phyloP scores from a whole-genome alignment of 2,329 filamentous ascomycete genomes.

The Gnomoniopsis smithogilvyi region DNA sequence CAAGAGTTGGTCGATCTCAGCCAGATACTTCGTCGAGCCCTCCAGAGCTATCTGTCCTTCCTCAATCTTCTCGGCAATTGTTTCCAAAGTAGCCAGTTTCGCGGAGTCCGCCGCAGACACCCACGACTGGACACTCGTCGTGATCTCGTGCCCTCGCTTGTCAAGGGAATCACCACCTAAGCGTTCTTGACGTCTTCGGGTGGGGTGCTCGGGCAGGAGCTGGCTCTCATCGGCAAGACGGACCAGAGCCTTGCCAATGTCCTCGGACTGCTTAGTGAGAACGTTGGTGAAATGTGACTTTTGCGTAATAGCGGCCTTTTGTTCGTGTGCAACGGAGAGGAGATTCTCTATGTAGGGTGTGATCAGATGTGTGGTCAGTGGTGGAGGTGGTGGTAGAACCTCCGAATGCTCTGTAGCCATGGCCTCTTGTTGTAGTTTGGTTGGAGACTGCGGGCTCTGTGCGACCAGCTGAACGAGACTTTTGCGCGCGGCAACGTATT shows the following conservation, averaged over 20 bases:
- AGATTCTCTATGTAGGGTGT: conserved; percentile 55
- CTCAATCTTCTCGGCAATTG: conserved; percentile 58
- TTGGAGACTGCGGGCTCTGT: conserved; percentile 28
- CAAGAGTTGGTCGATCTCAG: conserved; percentile 48
- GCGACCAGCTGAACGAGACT: conserved; percentile 41
- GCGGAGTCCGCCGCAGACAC: conserved; percentile 57
- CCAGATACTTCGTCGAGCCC: conserved; percentile 45
- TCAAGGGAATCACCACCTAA: conserved; percentile 41
- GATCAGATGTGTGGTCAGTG: conserved; percentile 40
- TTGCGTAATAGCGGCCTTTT: conserved; percentile 55
- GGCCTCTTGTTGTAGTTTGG: conserved; percentile 20
- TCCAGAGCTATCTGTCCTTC: conserved; percentile 55
- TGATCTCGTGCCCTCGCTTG: conserved; percentile 37
- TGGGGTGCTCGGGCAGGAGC: conserved; percentile 51
- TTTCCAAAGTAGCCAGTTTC: conserved; percentile 56
- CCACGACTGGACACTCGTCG: conserved; percentile 52
- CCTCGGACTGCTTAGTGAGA: conserved; percentile 49
- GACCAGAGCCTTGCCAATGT: conserved; percentile 46
- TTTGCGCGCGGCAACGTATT: conserved; percentile 49
- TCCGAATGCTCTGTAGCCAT: background rate
- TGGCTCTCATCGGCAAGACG: conserved; percentile 61
- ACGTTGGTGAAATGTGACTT: conserved; percentile 53
- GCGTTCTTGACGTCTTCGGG: conserved; percentile 37
- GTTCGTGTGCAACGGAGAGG: conserved; percentile 49
- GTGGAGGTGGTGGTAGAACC: conserved; percentile 11